Percentiles rank a stretch among this genome's conserved stretches.
Evolutionary conservation across 2,329 filamentous ascomycete genomes (phyloP).

Genomic region (Chaetomiaceae sp.): DNA sequence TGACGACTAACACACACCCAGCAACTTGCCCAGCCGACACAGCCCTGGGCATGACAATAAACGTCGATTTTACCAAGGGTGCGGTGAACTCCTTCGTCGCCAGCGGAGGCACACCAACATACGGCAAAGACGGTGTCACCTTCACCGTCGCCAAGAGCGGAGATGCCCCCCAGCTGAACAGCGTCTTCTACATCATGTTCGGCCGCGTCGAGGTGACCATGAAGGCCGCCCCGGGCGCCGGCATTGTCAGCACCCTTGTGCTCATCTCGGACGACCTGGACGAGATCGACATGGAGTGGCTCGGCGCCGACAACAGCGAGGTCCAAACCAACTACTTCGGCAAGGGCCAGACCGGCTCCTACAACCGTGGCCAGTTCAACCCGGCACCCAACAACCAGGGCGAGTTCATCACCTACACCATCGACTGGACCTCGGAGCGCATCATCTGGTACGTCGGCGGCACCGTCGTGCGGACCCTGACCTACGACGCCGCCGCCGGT

Average conservation of each 20-base stretch:
- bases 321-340: conserved; percentile 98
- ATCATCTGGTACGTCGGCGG: conserved; percentile 85
- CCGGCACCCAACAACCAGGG: conserved; percentile 64
- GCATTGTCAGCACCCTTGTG: conserved; percentile 90
- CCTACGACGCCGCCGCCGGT: conserved; percentile 61
- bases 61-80: conserved; percentile 78
- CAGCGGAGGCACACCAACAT: conserved; percentile 63
- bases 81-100: conserved; percentile 73
- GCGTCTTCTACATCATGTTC: conserved; percentile 99
- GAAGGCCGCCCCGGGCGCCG: conserved; percentile 80
- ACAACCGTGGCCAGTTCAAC: conserved; percentile 83
- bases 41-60: conserved; percentile 76
- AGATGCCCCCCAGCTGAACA: conserved; percentile 80
- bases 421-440: conserved; percentile 85
- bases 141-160: conserved; percentile 77
- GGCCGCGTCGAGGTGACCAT: conserved; percentile 81
- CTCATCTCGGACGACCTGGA: conserved; percentile 88
- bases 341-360: conserved; percentile 80
- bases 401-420: conserved; percentile 76
- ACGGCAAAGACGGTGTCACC: conserved; percentile 69
- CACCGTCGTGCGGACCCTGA: conserved; percentile 70
- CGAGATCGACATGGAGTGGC: conserved; percentile 97
- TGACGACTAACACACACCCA: conserved; percentile 22
- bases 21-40: conserved; percentile 68
- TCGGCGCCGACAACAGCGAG: conserved; percentile 69